Percentiles rank a stretch among this genome's conserved stretches.
phyloP scores from a whole-genome alignment of 345 rosid species.

The Cardamine chenopodiifolia region DNA sequence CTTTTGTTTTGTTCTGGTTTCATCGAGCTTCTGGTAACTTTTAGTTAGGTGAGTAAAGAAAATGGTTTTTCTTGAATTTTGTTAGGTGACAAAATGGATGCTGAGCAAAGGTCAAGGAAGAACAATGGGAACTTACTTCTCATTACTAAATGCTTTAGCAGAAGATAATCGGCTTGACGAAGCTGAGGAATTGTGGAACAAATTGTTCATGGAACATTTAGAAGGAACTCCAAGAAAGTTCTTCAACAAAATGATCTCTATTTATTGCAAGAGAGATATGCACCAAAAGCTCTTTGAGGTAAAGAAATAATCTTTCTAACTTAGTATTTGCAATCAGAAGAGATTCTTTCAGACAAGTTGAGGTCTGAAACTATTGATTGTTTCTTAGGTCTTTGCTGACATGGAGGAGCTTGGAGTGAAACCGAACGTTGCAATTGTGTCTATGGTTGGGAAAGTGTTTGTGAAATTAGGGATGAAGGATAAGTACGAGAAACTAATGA shows the following conservation, averaged over 20 bases:
- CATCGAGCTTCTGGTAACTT: background rate
- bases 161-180: slow-evolving; percentile 90
- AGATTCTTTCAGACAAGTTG: background rate
- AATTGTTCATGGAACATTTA: slow-evolving; percentile 61
- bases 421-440: slow-evolving; percentile 61
- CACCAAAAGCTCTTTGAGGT: slow-evolving; percentile 86
- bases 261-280: slow-evolving; percentile 79
- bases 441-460: slow-evolving; percentile 78
- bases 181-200: slow-evolving; percentile 86
- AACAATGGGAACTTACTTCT: slow-evolving; percentile 87
- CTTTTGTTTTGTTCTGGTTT: no score
- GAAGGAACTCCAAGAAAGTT: slow-evolving; percentile 78
- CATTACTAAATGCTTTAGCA: slow-evolving; percentile 72
- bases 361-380: slow-evolving; percentile 5
- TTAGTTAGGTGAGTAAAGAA: background rate
- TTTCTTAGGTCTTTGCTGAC: slow-evolving; percentile 79
- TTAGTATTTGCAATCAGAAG: background rate
- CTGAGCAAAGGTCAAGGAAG: slow-evolving; percentile 95
- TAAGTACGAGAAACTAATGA: slow-evolving; percentile 62
- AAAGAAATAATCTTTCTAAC: background rate
- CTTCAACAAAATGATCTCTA: slow-evolving; percentile 74
- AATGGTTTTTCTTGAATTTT: slow-evolving; percentile 7
- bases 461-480: slow-evolving; percentile 68
- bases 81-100: slow-evolving; percentile 92
- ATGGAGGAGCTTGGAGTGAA: slow-evolving; percentile 94